A percentile compares a stretch with the other conserved stretches of the same genome.
Conservation (phyloP, 2,329 filamentous ascomycete species). For the Colletotrichum sojae region DNA sequence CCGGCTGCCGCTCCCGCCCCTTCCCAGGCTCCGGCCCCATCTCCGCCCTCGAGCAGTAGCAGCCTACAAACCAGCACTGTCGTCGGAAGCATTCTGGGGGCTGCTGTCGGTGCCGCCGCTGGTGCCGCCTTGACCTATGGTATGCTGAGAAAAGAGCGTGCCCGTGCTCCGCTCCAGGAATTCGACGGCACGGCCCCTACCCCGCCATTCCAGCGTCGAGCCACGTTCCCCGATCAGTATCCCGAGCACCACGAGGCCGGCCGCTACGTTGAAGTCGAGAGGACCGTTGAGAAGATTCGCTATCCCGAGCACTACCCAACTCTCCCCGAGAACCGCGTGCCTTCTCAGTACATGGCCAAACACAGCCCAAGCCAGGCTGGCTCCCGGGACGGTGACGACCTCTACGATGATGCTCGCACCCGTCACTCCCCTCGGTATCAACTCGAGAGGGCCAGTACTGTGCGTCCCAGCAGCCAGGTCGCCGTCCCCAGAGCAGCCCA, state of each 20-base stretch:
- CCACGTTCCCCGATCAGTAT: conserved; percentile 59
- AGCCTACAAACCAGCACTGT: conserved; percentile 71
- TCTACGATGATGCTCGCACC: conserved; percentile 57
- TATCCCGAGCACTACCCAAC: conserved; percentile 53
- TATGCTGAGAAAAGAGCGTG: conserved; percentile 73
- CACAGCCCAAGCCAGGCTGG: conserved; percentile 53
- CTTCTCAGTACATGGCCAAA: conserved; percentile 53
- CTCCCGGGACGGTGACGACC: conserved; percentile 56
- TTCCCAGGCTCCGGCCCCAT: conserved; percentile 50
- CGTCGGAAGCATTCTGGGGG: conserved; percentile 83
- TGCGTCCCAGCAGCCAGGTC: conserved; percentile 59
- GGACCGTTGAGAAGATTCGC: conserved; percentile 54
- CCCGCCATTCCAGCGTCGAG: conserved; percentile 58
- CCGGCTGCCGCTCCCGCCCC: conserved; percentile 45
- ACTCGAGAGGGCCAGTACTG: conserved; percentile 47
- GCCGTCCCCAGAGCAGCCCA: conserved; percentile 51
- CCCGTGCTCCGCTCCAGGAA: conserved; percentile 56
- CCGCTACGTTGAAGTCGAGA: conserved; percentile 55
- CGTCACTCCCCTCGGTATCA: conserved; percentile 56
- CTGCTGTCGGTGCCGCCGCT: conserved; percentile 81
- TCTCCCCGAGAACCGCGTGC: conserved; percentile 50
- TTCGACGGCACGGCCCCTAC: conserved; percentile 49
- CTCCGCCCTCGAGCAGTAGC: conserved; percentile 2
- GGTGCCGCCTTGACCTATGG: conserved; percentile 76
- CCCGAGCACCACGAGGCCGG: conserved; percentile 48